Evolutionary conservation across 2,329 filamentous ascomycete species (phyloP), one percentile per base, ranked within the genome.

Genomic region (Diaporthe nobilis): DNA sequence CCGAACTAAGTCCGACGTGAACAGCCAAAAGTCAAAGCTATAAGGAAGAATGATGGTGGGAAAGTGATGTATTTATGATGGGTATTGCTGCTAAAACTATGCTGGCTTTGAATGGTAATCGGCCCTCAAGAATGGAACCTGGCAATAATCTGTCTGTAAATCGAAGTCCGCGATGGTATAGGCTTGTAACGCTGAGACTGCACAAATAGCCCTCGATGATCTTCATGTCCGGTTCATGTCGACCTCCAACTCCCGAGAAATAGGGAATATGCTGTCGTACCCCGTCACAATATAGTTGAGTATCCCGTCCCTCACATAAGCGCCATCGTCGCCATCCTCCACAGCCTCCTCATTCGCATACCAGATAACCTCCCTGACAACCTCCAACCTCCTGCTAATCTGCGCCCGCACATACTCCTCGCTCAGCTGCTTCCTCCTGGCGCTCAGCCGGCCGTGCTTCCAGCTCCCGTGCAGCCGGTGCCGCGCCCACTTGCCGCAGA

Each of bases 1-100:
- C 7, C 10, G 20, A 10, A 12, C 25, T 1, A 12, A 17, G 0
- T 8, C 31, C 5, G n/a, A 28, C n/a, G 31, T 10, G 1, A 3
- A 25, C 8, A 13, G 10, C n/a, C 49, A 55, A 2, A 70, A 55
- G 9, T 67, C 61, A 34, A 49, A 17, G 20, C 37, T 70, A 8
- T 55, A 15, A 70, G 22, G 3, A 6, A 6, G 4, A n/a, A 12
- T 44, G 8, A 67, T 17, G n/a, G 12, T 15, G 2, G 10, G 0
- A 1, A 4, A 3, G 2, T 22, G 17, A 13, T 47, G 6, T 20
- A 22, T 60, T 60, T 20, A 65, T 28, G n/a, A 28, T 44, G 17
- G 4, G 20, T 37, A 13, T 4, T 37, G 20, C 13, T 25, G 3
- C 10, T 13, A 22, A 60, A 42, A 15, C 5, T n/a, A 9, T 25